Conservation (phyloP, 371 early-diverging fungal species). For the Syncephalastrum contaminatum region DNA sequence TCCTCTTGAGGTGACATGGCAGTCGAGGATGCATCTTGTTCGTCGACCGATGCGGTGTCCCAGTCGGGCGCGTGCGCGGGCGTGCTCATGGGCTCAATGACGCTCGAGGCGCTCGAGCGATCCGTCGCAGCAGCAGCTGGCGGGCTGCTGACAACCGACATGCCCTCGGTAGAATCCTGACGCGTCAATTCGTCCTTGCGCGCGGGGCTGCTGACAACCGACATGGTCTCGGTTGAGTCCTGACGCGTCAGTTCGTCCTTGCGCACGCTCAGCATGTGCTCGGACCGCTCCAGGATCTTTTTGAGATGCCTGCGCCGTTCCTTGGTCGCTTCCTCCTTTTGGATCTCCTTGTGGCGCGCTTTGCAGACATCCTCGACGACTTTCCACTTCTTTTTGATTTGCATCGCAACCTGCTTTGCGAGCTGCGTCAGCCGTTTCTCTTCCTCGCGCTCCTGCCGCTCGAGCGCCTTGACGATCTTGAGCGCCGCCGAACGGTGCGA, state of each 20-base stretch:
- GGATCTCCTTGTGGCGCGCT: slow-evolving; percentile 55
- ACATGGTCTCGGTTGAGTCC: not conserved
- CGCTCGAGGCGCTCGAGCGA: not conserved
- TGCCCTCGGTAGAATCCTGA: slow-evolving; percentile 1
- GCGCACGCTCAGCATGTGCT: slow-evolving; percentile 70
- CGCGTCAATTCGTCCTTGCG: slow-evolving; percentile 28
- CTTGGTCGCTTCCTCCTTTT: slow-evolving; percentile 60
- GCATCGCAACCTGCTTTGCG: slow-evolving; percentile 66
- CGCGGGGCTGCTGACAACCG: not conserved
- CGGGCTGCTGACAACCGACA: not conserved
- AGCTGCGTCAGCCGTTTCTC: slow-evolving; percentile 51
- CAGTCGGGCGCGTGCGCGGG: not conserved
- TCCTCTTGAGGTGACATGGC: not conserved
- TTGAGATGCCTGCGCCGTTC: slow-evolving; percentile 66
- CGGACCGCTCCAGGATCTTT: slow-evolving; percentile 70
- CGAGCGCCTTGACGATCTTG: slow-evolving; percentile 60
- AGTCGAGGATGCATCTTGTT: not conserved
- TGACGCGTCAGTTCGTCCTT: slow-evolving; percentile 43
- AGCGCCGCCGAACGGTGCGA: slow-evolving; percentile 29
- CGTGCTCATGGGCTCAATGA: not conserved
- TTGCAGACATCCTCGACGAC: slow-evolving; percentile 61
- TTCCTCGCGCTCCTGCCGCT: slow-evolving; percentile 47
- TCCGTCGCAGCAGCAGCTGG: not conserved
- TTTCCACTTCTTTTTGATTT: slow-evolving; percentile 70
- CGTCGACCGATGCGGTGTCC: not conserved